Conservation (phyloP, 192 early-diverging fungal species). For the Gonapodya prolifera region DNA sequence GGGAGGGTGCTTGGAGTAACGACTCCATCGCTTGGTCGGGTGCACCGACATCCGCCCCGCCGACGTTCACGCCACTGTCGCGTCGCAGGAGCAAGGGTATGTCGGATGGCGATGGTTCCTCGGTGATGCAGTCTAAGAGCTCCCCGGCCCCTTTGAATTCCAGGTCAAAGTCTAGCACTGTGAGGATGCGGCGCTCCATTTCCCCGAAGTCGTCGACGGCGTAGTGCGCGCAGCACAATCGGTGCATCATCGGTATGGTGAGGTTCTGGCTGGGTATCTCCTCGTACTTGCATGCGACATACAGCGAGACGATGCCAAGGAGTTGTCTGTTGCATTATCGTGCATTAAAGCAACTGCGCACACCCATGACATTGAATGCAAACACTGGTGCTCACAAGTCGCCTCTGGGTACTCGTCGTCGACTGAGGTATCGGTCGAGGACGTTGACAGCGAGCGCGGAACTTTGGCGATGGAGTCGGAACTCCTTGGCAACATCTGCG, state of each 20-base stretch:
- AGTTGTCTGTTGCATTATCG: background rate
- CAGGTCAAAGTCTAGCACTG: background rate
- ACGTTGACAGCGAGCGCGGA: background rate
- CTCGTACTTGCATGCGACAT: background rate
- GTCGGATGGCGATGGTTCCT: background rate
- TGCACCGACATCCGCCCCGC: too few species aligned
- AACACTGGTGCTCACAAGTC: background rate
- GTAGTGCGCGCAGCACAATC: background rate
- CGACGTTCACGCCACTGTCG: background rate
- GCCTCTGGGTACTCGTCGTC: background rate
- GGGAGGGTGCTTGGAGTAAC: too few species aligned
- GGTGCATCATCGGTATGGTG: background rate
- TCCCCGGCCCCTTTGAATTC: background rate
- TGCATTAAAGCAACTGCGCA: too few species aligned
- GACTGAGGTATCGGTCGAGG: background rate
- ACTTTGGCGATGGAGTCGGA: background rate
- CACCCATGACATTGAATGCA: too few species aligned
- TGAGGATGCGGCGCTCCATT: background rate
- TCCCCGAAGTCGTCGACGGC: background rate
- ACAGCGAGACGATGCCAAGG: background rate
- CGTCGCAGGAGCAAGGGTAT: background rate
- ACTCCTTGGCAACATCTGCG: background rate
- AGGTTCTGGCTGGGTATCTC: background rate
- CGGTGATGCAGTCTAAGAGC: background rate
- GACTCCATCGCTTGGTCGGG: too few species aligned